Evolutionary conservation across 116 monocot species (phyloP).

Genomic region (Phalaenopsis hybrid): DNA sequence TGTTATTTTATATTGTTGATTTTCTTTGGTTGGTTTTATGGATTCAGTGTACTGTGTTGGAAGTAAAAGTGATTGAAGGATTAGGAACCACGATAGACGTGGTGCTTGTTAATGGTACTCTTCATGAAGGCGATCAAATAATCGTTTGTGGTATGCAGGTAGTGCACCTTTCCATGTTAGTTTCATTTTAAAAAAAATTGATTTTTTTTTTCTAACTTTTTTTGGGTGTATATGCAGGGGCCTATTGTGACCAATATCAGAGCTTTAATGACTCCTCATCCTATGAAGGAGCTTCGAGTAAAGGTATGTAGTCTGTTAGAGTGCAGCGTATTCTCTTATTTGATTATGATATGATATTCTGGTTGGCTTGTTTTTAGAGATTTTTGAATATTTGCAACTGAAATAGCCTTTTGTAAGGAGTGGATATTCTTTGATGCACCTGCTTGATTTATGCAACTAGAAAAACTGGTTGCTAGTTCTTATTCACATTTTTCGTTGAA

Average conservation of each 20-base stretch:
- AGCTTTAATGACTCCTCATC: constrained; percentile 89
- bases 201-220: not conserved
- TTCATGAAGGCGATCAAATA: constrained; percentile 95
- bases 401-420: not conserved
- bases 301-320: constrained; percentile 45
- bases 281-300: constrained; percentile 93
- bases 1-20: not conserved
- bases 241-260: constrained; percentile 87
- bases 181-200: not conserved
- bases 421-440: not conserved
- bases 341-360: not conserved
- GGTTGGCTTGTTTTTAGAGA: not conserved
- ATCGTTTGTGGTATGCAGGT: constrained; percentile 99
- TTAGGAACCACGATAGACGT: constrained; percentile 91
- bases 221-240: constrained; percentile 39
- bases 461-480: not conserved
- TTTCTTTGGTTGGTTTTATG: not conserved
- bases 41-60: constrained; percentile 83
- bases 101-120: constrained; percentile 81
- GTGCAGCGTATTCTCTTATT: not conserved
- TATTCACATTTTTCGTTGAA: not conserved
- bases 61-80: constrained; percentile 95
- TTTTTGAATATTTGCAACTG: not conserved
- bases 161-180: not conserved
- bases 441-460: not conserved